Evolutionary conservation across 805 yeast genomes (phyloP).

Genomic region (Candida methanosorbosa): DNA sequence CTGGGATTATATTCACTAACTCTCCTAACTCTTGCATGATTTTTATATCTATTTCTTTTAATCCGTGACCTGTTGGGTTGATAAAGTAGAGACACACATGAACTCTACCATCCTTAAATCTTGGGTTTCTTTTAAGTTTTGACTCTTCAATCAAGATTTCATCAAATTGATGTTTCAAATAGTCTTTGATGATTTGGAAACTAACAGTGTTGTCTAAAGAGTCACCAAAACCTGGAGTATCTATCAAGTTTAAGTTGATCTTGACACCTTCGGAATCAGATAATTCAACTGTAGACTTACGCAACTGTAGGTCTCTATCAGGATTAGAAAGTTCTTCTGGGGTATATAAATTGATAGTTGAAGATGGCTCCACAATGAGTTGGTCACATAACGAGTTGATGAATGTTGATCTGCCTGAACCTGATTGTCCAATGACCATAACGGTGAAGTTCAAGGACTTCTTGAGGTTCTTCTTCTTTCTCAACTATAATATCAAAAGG

Average conservation of each 20-base stretch:
- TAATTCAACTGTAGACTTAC: conserved; percentile 76
- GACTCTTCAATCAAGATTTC: conserved; percentile 76
- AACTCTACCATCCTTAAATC: conserved; percentile 78
- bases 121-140: conserved; percentile 74
- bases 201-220: conserved; percentile 59
- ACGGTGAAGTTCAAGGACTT: conserved; percentile 79
- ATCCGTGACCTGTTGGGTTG: conserved; percentile 55
- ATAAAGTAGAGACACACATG: conserved; percentile 75
- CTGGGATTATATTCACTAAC: conserved; percentile 77
- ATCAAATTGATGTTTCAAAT: conserved; percentile 74
- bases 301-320: conserved; percentile 48
- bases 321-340: conserved; percentile 40
- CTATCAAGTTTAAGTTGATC: conserved; percentile 66
- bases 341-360: conserved; percentile 30
- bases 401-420: conserved; percentile 86
- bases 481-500: no score
- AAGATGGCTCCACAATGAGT: conserved; percentile 66
- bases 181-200: conserved; percentile 66
- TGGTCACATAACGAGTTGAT: conserved; percentile 88
- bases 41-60: conserved; percentile 64
- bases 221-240: conserved; percentile 80
- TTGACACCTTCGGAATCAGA: conserved; percentile 84
- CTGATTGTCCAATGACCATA: conserved; percentile 83
- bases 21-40: conserved; percentile 62
- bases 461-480: conserved; percentile 74